Base-by-base conservation (phyloP, 2,329 filamentous ascomycete species). In the Penicillium sp. region DNA sequence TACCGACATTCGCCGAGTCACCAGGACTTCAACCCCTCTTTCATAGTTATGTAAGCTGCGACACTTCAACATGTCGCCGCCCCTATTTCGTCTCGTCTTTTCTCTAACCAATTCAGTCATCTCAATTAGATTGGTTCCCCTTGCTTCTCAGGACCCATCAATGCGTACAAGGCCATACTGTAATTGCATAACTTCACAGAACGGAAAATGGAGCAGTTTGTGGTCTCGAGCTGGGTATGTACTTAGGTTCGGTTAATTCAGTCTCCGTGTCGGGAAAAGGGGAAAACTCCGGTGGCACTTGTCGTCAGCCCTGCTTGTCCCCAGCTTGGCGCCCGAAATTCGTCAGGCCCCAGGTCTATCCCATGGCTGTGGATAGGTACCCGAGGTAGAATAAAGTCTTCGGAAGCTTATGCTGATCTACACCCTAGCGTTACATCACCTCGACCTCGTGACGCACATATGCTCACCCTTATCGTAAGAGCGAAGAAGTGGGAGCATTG, bases 201-300 rank as follows among this genome's bases (percentile, higher is more conserved):
- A n/a, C 38, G 38, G n/a, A 19, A 8, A 38, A 38, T 5, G 15
- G 15, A 17, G 13, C 17, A 5, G 38, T 19, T 42, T 9, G 2
- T 42, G 15, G 22, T 58, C 19, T n/a, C n/a, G n/a, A n/a, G n/a
- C n/a, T n/a, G n/a, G 19, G 15, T 1, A 17, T 56, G 28, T 2
- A 22, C 35, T 5, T 37, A 15, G 15, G 33, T 19, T 66, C 57
- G 53, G 57, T 60, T 58, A 59, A 62, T 63, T 59, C 19, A 9
- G 17, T 37, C 30, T 38, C 26, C 13, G 45, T 17, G 17, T 22
- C 35, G 47, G 24, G 26, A 55, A 62, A 61, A 56, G 19, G 62
- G 61, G 42, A 65, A 68, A 67, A 62, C 30, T 60, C 65, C 66
- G 65, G 67, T 49, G 66, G 66, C 56, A 66, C 59, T 8, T 22